These are phyloP conservation scores for Friedmanniomyces endolithicus DNA, from an alignment of 495 filamentous ascomycete species.

Conservation along the genomic window DNA sequence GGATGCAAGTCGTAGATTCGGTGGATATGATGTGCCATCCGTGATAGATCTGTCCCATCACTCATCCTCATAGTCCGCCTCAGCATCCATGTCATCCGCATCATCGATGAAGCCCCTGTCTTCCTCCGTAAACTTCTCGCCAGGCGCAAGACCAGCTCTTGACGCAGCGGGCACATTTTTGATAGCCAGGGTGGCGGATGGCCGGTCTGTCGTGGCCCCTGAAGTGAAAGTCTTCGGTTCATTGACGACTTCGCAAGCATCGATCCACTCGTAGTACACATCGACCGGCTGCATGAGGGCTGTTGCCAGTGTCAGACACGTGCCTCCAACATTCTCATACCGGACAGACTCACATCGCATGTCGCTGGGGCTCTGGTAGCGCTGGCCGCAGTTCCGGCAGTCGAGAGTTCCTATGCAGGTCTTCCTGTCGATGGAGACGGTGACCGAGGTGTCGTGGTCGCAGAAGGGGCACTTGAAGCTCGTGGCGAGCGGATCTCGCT, in stretches of 20 bases:
- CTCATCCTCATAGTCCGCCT: constrained; percentile 35
- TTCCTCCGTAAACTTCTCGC: constrained; percentile 19
- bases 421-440: constrained; percentile 86
- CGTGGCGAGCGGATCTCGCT: constrained; percentile 80
- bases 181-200: neutral
- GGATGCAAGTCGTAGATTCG: neutral
- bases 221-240: constrained; percentile 33
- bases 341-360: constrained; percentile 64
- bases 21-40: neutral
- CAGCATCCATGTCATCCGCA: constrained; percentile 29
- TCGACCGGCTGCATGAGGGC: constrained; percentile 83
- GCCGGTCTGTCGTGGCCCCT: neutral
- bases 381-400: constrained; percentile 88
- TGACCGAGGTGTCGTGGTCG: constrained; percentile 87
- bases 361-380: constrained; percentile 58
- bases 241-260: constrained; percentile 78
- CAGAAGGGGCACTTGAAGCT: constrained; percentile 95
- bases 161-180: neutral
- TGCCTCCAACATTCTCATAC: neutral
- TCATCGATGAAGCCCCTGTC: constrained; percentile 29
- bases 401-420: constrained; percentile 65
- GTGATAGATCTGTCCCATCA: neutral
- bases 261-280: constrained; percentile 96
- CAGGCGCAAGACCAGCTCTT: constrained; percentile 11
- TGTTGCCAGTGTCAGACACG: constrained; percentile 25